Percentiles rank a stretch among this genome's conserved stretches.
Conservation (phyloP, 2,329 filamentous ascomycete genomes). For the Xylaria sp. region DNA sequence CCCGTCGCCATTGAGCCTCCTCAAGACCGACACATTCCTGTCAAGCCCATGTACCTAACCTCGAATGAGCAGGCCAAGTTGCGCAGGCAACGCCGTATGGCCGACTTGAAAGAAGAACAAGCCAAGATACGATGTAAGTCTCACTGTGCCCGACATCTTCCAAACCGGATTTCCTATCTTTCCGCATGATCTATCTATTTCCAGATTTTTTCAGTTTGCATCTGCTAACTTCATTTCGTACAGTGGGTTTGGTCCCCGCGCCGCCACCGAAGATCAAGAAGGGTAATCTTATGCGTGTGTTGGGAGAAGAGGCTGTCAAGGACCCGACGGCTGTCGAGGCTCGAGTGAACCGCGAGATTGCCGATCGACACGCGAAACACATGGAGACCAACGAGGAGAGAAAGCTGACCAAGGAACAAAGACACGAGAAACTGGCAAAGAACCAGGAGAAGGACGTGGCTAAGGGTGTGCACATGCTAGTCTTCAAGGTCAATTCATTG, state of each 20-base stretch:
- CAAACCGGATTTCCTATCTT: neutral
- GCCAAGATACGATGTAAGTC: conserved; percentile 70
- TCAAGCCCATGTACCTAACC: conserved; percentile 89
- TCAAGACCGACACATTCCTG: conserved; percentile 75
- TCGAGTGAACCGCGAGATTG: conserved; percentile 87
- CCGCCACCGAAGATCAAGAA: conserved; percentile 96
- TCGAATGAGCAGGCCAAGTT: conserved; percentile 86
- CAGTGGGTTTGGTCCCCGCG: conserved; percentile 75
- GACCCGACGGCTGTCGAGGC: conserved; percentile 97
- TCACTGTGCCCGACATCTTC: neutral
- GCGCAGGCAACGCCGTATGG: conserved; percentile 82
- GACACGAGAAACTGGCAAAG: conserved; percentile 70
- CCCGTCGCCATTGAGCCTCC: conserved; percentile 86
- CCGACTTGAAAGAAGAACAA: conserved; percentile 90
- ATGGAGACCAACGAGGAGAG: conserved; percentile 73
- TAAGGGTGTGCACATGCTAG: conserved; percentile 77
- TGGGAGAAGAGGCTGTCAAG: conserved; percentile 86
- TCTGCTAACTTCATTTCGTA: conserved; percentile 1
- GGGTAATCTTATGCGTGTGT: conserved; percentile 92
- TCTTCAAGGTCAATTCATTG: conserved; percentile 86
- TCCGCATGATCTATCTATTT: neutral
- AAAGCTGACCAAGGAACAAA: conserved; percentile 82
- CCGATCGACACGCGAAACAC: conserved; percentile 76
- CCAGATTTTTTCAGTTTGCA: neutral
- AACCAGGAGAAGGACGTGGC: conserved; percentile 86